Evolutionary conservation across 768 basidiomycete species (phyloP).

Genomic region (Crucibulum laeve): DNA sequence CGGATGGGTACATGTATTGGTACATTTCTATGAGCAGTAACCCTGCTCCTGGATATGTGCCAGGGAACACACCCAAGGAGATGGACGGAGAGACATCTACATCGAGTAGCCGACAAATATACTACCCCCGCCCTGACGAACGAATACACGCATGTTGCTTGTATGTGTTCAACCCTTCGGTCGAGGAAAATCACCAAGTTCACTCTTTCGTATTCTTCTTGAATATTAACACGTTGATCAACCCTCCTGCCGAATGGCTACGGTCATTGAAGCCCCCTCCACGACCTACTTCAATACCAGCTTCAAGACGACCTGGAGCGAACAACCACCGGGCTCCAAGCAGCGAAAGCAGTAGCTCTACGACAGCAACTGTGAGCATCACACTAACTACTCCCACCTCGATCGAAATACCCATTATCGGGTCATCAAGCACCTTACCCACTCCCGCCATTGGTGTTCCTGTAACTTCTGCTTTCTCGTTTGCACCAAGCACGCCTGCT

Average conservation of each 20-base stretch:
- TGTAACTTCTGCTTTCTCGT: neutral
- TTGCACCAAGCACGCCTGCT: no score
- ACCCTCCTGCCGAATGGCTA: constrained; percentile 26
- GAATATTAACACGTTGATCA: constrained; percentile 35
- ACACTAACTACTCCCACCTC: neutral
- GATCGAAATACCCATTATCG: neutral
- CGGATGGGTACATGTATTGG: constrained; percentile 44
- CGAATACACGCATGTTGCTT: constrained; percentile 47
- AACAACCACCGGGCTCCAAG: no score
- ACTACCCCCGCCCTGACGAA: constrained; percentile 42
- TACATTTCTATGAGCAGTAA: constrained; percentile 53
- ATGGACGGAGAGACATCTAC: constrained; percentile 10
- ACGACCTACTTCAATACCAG: no score
- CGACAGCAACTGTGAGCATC: no score
- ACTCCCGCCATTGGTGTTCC: neutral
- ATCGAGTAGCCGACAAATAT: no score
- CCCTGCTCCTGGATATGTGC: constrained; percentile 38
- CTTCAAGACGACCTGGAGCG: no score
- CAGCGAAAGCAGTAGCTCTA: neutral
- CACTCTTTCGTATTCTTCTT: constrained; percentile 49
- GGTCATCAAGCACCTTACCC: neutral
- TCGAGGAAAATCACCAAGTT: constrained; percentile 31
- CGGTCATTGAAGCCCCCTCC: no score
- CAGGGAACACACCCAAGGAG: constrained; percentile 14
- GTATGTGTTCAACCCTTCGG: constrained; percentile 38